Conservation (phyloP, 768 basidiomycete species). For the Tricholoma bakamatsutake region DNA sequence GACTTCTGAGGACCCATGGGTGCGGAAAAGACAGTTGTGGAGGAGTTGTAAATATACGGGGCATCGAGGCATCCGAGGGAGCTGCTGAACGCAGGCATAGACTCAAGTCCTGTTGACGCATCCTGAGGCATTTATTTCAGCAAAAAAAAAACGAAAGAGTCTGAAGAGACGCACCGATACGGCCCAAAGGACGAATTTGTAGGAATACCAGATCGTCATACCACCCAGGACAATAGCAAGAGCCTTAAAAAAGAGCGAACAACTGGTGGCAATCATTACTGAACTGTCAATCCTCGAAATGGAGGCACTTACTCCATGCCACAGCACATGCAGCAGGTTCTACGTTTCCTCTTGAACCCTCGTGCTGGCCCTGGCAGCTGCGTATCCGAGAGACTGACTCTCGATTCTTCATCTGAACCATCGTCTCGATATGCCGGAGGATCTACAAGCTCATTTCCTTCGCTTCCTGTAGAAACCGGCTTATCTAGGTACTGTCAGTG, state of each 20-base stretch:
- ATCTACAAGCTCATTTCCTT: constrained; percentile 26
- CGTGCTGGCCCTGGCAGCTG: constrained; percentile 17
- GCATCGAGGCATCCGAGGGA: constrained; percentile 45
- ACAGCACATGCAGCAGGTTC: constrained; percentile 45
- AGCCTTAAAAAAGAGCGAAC: constrained; percentile 48
- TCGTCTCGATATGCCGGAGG: constrained; percentile 18
- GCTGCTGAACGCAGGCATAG: constrained; percentile 49
- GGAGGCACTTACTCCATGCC: constrained; percentile 14
- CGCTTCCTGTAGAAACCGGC: constrained; percentile 36
- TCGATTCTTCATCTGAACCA: constrained; percentile 18
- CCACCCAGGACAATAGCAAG: constrained; percentile 42
- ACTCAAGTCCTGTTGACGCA: constrained; percentile 44
- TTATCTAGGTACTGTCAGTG: constrained; percentile 28
- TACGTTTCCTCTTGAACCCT: constrained; percentile 26
- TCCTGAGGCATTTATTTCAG: constrained; percentile 26
- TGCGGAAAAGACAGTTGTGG: constrained; percentile 29
- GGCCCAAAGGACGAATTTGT: constrained; percentile 43
- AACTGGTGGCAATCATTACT: constrained; percentile 24
- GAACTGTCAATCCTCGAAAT: not conserved
- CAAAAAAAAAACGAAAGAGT: not conserved
- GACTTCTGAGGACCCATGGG: constrained; percentile 28
- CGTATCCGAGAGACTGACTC: constrained; percentile 27
- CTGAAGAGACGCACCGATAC: constrained; percentile 29
- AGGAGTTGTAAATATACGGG: constrained; percentile 38
- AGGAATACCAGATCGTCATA: constrained; percentile 34